Conservation (phyloP, 2,329 filamentous ascomycete species). For the Botrytis byssoidea region DNA sequence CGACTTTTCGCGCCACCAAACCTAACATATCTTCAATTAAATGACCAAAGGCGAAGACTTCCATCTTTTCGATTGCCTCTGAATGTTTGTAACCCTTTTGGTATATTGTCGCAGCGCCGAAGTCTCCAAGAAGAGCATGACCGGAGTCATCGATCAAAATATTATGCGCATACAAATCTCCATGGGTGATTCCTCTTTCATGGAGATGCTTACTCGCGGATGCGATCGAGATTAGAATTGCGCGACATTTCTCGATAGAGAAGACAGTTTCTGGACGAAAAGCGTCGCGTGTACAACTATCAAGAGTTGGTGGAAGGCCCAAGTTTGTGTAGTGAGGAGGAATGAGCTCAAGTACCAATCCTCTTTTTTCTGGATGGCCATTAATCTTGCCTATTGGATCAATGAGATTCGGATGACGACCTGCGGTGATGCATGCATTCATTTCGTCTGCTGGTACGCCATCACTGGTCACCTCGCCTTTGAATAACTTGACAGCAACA, state of each 20-base stretch:
- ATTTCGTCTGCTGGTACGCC: conserved; percentile 51
- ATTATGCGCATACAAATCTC: conserved; percentile 50
- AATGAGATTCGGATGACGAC: conserved; percentile 48
- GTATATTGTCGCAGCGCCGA: conserved; percentile 50
- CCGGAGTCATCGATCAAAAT: conserved; percentile 44
- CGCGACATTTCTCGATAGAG: conserved; percentile 37
- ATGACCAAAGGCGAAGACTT: conserved; percentile 50
- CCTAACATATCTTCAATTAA: conserved; percentile 47
- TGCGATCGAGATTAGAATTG: conserved; percentile 45
- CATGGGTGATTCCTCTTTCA: conserved; percentile 45
- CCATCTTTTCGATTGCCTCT: conserved; percentile 44
- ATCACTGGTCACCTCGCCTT: conserved; percentile 48
- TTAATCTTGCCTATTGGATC: conserved; percentile 46
- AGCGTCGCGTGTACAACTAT: conserved; percentile 48
- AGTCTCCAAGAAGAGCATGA: conserved; percentile 49
- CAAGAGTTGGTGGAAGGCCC: conserved; percentile 46
- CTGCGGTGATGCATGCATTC: conserved; percentile 47
- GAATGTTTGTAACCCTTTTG: conserved; percentile 29
- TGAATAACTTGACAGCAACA: conserved; percentile 51
- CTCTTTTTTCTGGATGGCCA: conserved; percentile 43
- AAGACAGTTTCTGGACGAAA: conserved; percentile 40
- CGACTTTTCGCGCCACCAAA: conserved; percentile 35
- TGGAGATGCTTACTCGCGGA: conserved; percentile 47
- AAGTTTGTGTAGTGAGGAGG: conserved; percentile 45
- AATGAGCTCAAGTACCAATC: conserved; percentile 49